Evolutionary conservation across 148 eudicot genomes (phyloP), one percentile per base, ranked within the genome.

Genomic region (Diospyros lotus): DNA sequence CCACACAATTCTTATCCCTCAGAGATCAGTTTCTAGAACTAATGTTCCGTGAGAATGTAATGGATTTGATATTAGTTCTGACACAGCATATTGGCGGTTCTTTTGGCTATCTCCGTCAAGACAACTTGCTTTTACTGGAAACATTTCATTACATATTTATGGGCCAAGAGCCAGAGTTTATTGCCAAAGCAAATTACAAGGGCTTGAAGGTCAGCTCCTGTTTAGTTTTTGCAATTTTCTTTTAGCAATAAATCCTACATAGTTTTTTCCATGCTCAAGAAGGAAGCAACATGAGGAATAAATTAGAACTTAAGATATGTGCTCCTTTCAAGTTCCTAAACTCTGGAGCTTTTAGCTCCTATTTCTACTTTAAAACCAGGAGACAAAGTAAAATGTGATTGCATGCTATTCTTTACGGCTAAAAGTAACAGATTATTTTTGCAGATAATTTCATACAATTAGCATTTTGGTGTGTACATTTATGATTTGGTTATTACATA

Each of bases 51-150:
- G 99, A 96, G 81, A 93, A 91, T 84, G 91, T 93, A 38, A 93
- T 88, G 93, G 99, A 96, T 79, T 81, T 93, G 85, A 84, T 96
- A 43, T 70, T 93, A 68, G 86, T 87, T 51, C 71, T 96, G 50
- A 83, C 98, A 69, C 99, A 93, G 73, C 94, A 93, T 73, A 79
- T 84, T 82, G 93, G 85, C 68, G 91, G 94, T 74, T 77, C 93
- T 61, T 76, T 79, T 76, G 77, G 86, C 75, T 87, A 88, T 82
- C 82, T 96, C 74, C 82, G 89, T 64, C 93, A 93, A 73, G 99
- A 93, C 76, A 96, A 91, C 86, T 83, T 96, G 84, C 99, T 96
- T 79, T 79, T 96, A 51, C 78, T 93, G 81, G 98, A 96, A 74
- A 89, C 80, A 51, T 86, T 84, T 75, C 87, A 91, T 74, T 84